A percentile compares a stretch with the other conserved stretches of the same genome.
Evolutionary conservation across 1,284 basidiomycete species (phyloP).

Genomic region (Sanghuangporus baumii): DNA sequence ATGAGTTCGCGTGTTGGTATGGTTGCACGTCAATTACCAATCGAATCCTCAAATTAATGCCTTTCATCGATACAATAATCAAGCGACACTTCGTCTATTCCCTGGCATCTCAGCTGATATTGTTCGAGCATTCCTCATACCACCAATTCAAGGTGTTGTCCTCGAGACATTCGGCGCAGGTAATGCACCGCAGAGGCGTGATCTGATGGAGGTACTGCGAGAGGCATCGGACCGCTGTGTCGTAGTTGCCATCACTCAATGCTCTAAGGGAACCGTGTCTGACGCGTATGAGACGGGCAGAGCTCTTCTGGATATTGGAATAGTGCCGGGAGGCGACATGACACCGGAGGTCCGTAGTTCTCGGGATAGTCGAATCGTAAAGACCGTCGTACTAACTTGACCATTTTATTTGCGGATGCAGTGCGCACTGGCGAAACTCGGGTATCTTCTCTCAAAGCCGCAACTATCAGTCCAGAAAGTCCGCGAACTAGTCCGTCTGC

Average conservation of each 20-base stretch:
- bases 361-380: neutral
- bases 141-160: constrained; percentile 73
- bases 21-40: constrained; percentile 38
- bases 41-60: neutral
- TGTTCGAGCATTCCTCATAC: constrained; percentile 66
- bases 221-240: constrained; percentile 80
- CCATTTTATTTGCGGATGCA: constrained; percentile 26
- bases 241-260: constrained; percentile 89
- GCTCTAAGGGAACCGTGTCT: constrained; percentile 76
- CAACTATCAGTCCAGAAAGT: constrained; percentile 67
- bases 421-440: constrained; percentile 85
- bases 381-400: constrained; percentile 6
- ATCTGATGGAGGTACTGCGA: constrained; percentile 64
- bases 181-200: constrained; percentile 71
- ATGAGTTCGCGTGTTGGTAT: constrained; percentile 65
- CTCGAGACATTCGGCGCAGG: constrained; percentile 90
- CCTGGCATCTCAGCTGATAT: constrained; percentile 78
- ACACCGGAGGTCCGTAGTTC: constrained; percentile 71
- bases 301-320: constrained; percentile 65
- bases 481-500: constrained; percentile 69
- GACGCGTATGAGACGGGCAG: constrained; percentile 80
- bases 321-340: constrained; percentile 85
- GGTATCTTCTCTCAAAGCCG: constrained; percentile 83
- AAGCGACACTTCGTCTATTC: constrained; percentile 77
- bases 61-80: neutral